Evolutionary conservation across 106 monocot genomes (phyloP).

Genomic region (Vanilla planifolia): DNA sequence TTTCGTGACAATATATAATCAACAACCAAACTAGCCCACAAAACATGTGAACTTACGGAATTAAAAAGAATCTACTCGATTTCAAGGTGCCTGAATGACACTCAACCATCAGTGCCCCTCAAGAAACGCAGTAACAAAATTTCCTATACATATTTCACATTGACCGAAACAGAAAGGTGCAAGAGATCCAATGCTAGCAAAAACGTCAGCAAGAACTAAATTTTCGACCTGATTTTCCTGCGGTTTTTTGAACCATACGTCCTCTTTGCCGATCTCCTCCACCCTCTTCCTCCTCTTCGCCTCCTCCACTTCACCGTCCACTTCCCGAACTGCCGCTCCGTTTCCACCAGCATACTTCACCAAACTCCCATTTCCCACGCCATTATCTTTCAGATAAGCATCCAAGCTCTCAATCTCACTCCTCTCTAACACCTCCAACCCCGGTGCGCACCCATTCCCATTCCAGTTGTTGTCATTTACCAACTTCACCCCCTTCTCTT

Average conservation of each 20-base stretch:
- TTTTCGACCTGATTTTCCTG: constrained; percentile 54
- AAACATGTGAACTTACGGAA: no score
- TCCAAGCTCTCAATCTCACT: constrained; percentile 20
- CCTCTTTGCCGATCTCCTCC: constrained; percentile 84
- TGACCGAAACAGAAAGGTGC: background rate
- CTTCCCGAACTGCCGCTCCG: constrained; percentile 10
- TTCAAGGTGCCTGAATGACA: no score
- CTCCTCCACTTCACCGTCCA: constrained; percentile 24
- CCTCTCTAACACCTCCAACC: constrained; percentile 8
- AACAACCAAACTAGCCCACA: no score
- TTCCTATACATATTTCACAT: background rate
- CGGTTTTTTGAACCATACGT: constrained; percentile 80
- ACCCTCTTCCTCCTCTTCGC: constrained; percentile 53
- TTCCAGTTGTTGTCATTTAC: constrained; percentile 25
- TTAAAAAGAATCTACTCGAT: no score
- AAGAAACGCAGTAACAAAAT: no score
- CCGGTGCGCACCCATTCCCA: constrained; percentile 27
- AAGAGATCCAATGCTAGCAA: background rate
- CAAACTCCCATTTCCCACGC: constrained; percentile 26
- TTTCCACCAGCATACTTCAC: constrained; percentile 25
- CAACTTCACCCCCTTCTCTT: constrained; percentile 16
- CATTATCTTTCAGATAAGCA: constrained; percentile 30
- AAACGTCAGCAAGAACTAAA: background rate
- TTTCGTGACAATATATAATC: no score
- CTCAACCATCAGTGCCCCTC: no score